These are phyloP conservation scores for Russula earlei DNA, from an alignment of 768 basidiomycete genomes.

Conservation along the genomic window DNA sequence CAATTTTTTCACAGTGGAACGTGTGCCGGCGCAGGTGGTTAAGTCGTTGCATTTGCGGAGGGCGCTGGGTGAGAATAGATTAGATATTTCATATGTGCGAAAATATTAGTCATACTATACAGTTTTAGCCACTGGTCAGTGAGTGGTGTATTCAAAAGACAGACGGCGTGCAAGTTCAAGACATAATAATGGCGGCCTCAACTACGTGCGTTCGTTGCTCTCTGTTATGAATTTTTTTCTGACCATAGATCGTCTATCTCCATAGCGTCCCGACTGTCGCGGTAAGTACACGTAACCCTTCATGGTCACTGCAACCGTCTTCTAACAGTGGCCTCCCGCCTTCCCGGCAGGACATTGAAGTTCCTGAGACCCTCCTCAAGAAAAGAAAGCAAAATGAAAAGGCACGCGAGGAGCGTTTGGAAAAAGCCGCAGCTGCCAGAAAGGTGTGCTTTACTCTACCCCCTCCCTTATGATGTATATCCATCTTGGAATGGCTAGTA, in stretches of 20 bases:
- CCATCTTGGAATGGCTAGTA: constrained; percentile 72
- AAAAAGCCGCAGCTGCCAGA: constrained; percentile 72
- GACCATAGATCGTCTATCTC: not conserved
- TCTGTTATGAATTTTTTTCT: not conserved
- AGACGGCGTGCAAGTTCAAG: constrained; percentile 22
- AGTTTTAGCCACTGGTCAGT: constrained; percentile 33
- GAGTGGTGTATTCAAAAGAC: not conserved
- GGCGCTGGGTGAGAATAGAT: constrained; percentile 37
- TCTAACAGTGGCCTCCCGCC: constrained; percentile 1
- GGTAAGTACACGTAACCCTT: not conserved
- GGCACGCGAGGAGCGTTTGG: constrained; percentile 86
- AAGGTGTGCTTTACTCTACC: constrained; percentile 52
- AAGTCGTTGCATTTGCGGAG: constrained; percentile 60
- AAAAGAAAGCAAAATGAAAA: constrained; percentile 98
- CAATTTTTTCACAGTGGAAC: constrained; percentile 39
- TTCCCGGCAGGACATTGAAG: constrained; percentile 68
- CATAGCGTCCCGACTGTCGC: not conserved
- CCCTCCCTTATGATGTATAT: constrained; percentile 69
- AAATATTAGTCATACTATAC: constrained; percentile 27
- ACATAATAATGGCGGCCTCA: constrained; percentile 39
- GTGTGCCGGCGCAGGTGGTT: constrained; percentile 59
- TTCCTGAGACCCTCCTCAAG: constrained; percentile 99
- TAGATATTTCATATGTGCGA: constrained; percentile 20
- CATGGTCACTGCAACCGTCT: not conserved
- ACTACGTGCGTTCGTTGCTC: constrained; percentile 37